A percentile compares a stretch with the other conserved stretches of the same genome.
Evolutionary conservation across 208 protist species (phyloP).

Genomic region (Trypanosoma cruzi): DNA sequence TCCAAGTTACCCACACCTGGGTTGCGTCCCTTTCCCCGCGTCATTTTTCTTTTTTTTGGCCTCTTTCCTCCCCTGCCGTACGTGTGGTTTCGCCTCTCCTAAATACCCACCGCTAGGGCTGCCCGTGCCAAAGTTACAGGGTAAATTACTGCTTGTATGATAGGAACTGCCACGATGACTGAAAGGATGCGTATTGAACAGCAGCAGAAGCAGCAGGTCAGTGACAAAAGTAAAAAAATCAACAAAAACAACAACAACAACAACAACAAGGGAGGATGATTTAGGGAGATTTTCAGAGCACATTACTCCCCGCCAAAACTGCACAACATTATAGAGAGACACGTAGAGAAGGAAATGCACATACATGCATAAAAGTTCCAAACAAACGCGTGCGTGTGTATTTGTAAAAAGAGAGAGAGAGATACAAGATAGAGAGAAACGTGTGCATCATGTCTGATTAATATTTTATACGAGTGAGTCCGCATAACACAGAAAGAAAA

Average conservation of each 20-base stretch:
- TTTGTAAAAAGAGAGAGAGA: not conserved
- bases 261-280: slow-evolving; percentile 10
- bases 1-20: slow-evolving; percentile 78
- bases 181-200: not conserved
- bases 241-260: slow-evolving; percentile 7
- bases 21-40: slow-evolving; percentile 86
- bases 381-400: not conserved
- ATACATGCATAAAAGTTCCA: not conserved
- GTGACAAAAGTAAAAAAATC: not conserved
- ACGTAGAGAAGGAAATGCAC: not conserved
- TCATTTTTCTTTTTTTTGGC: slow-evolving; percentile 44
- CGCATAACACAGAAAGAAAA: not conserved
- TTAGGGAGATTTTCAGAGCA: not conserved
- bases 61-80: not conserved
- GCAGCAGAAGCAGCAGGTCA: not conserved
- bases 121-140: not conserved
- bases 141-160: not conserved
- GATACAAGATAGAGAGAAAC: not conserved
- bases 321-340: not conserved
- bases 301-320: not conserved
- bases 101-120: not conserved
- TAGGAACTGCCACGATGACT: not conserved
- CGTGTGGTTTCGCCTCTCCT: not conserved
- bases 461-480: slow-evolving; percentile 2
- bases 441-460: not conserved